Conservation (phyloP, 2,329 filamentous ascomycete genomes). For the Ambrosiella xylebori region DNA sequence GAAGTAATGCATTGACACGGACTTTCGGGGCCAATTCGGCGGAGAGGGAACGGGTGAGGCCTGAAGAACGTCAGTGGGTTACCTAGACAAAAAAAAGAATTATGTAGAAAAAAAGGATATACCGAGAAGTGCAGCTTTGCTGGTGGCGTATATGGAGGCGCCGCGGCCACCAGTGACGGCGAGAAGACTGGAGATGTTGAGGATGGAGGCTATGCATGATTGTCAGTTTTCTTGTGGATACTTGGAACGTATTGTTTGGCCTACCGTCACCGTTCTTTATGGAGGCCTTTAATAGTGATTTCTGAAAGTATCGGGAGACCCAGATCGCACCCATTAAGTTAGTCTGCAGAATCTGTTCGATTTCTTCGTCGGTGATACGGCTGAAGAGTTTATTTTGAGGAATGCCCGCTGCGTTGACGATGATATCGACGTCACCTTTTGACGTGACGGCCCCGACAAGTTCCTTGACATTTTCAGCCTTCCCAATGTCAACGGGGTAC, state of each 20-base stretch:
- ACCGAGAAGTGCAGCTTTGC: constrained; percentile 66
- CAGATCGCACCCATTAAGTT: constrained; percentile 54
- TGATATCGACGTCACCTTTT: constrained; percentile 23
- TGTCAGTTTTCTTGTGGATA: background rate
- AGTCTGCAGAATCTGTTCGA: constrained; percentile 44
- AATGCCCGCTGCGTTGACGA: constrained; percentile 69
- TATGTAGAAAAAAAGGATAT: constrained; percentile 15
- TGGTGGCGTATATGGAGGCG: constrained; percentile 57
- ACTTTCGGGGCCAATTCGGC: constrained; percentile 44
- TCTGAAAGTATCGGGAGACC: constrained; percentile 34
- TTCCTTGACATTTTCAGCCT: constrained; percentile 51
- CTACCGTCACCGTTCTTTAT: constrained; percentile 9
- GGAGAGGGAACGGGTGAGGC: constrained; percentile 50
- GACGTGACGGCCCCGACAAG: constrained; percentile 54
- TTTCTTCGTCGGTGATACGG: constrained; percentile 29
- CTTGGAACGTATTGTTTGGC: background rate
- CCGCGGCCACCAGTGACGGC: constrained; percentile 52
- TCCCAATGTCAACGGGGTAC: constrained; percentile 8
- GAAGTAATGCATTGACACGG: constrained; percentile 64
- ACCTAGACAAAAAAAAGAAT: background rate
- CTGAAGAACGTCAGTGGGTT: constrained; percentile 22
- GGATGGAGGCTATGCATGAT: constrained; percentile 43
- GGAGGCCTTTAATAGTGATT: constrained; percentile 8
- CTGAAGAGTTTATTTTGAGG: constrained; percentile 48
- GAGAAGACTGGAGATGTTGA: constrained; percentile 67